Percentiles rank a stretch among this genome's conserved stretches.
Evolutionary conservation across 2,329 filamentous ascomycete species (phyloP).

Genomic region (Sclerotinia glacialis): DNA sequence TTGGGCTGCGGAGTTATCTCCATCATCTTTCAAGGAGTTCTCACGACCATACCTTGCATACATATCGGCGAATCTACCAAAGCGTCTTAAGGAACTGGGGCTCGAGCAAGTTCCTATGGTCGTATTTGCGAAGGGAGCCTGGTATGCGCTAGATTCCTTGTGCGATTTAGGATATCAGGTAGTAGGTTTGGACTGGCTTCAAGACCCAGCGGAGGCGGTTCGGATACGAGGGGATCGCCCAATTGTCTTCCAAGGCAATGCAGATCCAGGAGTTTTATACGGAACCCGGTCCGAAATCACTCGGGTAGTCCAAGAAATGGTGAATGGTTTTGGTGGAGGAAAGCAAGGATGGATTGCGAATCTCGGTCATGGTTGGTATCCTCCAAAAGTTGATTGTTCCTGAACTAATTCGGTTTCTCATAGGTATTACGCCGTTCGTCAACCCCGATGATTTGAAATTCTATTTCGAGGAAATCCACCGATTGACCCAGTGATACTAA

Average conservation of each 20-base stretch:
- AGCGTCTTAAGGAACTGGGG: conserved; percentile 68
- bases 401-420: conserved; percentile 28
- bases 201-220: conserved; percentile 81
- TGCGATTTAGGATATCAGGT: conserved; percentile 91
- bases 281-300: conserved; percentile 80
- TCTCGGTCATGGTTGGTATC: conserved; percentile 79
- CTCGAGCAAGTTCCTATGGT: conserved; percentile 89
- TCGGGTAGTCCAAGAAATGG: conserved; percentile 78
- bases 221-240: conserved; percentile 71
- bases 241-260: conserved; percentile 87
- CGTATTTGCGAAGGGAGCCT: conserved; percentile 96
- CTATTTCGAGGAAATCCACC: conserved; percentile 90
- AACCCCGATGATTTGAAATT: conserved; percentile 91
- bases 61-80: conserved; percentile 78
- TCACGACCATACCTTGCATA: conserved; percentile 81
- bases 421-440: conserved; percentile 90
- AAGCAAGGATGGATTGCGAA: conserved; percentile 97
- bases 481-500: conserved; percentile 48
- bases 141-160: conserved; percentile 86
- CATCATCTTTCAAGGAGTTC: conserved; percentile 77
- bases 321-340: conserved; percentile 73
- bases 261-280: conserved; percentile 90
- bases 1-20: conserved; percentile 92
- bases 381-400: conserved; percentile 18
- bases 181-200: conserved; percentile 91